These are phyloP conservation scores for Capsicum rhomboideum DNA, from an alignment of 257 asterid genomes.

Conservation along the genomic window DNA sequence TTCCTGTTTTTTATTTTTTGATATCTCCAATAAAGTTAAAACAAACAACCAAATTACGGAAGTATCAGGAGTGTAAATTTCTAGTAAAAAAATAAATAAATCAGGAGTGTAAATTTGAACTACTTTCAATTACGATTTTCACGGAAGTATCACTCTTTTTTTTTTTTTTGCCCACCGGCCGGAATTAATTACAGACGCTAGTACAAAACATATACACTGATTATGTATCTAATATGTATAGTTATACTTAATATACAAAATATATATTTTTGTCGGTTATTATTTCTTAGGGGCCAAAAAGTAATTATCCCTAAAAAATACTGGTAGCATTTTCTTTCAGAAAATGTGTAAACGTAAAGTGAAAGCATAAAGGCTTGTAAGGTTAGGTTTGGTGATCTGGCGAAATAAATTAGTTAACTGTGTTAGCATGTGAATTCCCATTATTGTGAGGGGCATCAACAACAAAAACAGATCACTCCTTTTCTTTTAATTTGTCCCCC, in stretches of 20 bases:
- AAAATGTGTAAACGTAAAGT: background rate
- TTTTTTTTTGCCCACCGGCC: background rate
- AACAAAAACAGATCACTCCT: background rate
- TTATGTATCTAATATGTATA: no score
- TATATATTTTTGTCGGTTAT: background rate
- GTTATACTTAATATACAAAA: background rate
- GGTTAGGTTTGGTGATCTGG: background rate
- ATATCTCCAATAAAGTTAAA: background rate
- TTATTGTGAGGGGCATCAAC: background rate
- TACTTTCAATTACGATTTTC: background rate
- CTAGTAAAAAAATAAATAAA: no score
- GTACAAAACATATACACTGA: background rate
- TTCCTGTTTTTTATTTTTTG: background rate
- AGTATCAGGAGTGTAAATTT: background rate
- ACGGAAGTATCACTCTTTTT: background rate
- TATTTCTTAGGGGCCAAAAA: background rate
- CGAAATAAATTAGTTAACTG: background rate
- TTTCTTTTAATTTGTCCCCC: background rate
- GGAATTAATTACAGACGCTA: background rate
- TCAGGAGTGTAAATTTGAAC: background rate
- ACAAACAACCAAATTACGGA: background rate
- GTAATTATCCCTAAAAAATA: background rate
- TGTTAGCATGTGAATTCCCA: background rate
- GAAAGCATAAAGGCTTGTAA: background rate
- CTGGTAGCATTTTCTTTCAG: background rate